phyloP scores from a whole-genome alignment of 805 yeast species.

The Zygosaccharomyces rouxii region DNA sequence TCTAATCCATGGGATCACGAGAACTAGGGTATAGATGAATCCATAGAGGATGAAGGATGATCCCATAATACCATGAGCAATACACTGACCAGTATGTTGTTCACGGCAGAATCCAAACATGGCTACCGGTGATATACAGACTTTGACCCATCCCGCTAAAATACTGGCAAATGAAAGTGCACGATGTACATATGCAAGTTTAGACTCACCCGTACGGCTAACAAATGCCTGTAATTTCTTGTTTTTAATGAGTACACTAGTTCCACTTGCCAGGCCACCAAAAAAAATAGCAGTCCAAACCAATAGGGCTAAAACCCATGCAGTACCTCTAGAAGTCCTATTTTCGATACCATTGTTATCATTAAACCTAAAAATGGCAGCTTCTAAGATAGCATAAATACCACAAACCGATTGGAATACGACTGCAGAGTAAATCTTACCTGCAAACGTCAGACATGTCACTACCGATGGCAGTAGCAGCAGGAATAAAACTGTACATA shows the following conservation, averaged over 20 bases:
- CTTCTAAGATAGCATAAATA: slow-evolving; percentile 52
- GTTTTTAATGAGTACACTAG: slow-evolving; percentile 39
- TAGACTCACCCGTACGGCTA: slow-evolving; percentile 38
- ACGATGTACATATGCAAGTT: slow-evolving; percentile 39
- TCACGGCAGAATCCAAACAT: slow-evolving; percentile 84
- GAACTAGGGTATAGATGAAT: slow-evolving; percentile 57
- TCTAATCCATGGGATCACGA: slow-evolving; percentile 73
- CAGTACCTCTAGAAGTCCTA: slow-evolving; percentile 60
- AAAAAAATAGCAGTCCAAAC: slow-evolving; percentile 44
- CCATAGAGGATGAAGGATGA: slow-evolving; percentile 81
- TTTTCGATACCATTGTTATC: slow-evolving; percentile 66
- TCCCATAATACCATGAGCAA: slow-evolving; percentile 98
- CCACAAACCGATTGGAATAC: slow-evolving; percentile 45
- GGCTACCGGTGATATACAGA: slow-evolving; percentile 77
- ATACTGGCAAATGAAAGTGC: slow-evolving; percentile 44
- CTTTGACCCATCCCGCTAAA: slow-evolving; percentile 71
- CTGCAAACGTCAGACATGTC: slow-evolving; percentile 52
- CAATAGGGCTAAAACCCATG: slow-evolving; percentile 52
- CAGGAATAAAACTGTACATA: slow-evolving; percentile 43
- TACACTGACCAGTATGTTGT: slow-evolving; percentile 84
- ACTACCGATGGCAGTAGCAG: slow-evolving; percentile 55
- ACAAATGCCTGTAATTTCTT: slow-evolving; percentile 36
- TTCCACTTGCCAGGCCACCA: slow-evolving; percentile 54
- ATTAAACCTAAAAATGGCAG: slow-evolving; percentile 54
- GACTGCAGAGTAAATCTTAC: slow-evolving; percentile 42